phyloP scores from a whole-genome alignment of 2,329 filamentous ascomycete genomes.

The Alternaria sp. region DNA sequence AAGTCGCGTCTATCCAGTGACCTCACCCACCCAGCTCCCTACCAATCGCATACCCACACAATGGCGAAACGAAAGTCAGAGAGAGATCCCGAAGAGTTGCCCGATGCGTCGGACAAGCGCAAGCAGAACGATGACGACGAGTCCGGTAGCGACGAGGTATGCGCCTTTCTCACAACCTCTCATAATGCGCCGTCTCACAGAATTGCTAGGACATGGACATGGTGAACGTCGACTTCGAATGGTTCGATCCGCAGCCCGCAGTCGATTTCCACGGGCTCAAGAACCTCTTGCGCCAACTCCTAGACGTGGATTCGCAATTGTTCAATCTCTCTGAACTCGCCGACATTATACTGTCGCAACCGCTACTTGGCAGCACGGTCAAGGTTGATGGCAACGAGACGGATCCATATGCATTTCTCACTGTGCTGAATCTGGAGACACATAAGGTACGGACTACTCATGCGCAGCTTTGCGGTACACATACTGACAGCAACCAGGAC shows the following conservation, averaged over 20 bases:
- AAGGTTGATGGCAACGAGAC: conserved; percentile 96
- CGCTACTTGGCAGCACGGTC: conserved; percentile 88
- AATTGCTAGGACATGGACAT: conserved; percentile 78
- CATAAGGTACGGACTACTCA: conserved; percentile 60
- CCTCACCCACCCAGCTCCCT: neutral
- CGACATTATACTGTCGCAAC: conserved; percentile 86
- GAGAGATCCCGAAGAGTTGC: conserved; percentile 44
- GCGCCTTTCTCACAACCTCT: conserved; percentile 13
- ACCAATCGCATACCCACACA: conserved; percentile 10
- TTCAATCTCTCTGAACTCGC: conserved; percentile 88
- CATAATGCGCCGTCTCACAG: conserved; percentile 15
- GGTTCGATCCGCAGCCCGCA: conserved; percentile 91
- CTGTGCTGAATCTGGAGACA: conserved; percentile 80
- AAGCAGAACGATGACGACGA: conserved; percentile 43
- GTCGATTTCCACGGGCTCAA: conserved; percentile 97
- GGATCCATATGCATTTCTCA: conserved; percentile 92
- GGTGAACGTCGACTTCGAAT: conserved; percentile 96
- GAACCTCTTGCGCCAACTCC: conserved; percentile 84
- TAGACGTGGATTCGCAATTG: conserved; percentile 84
- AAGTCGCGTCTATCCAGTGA: conserved; percentile 8
- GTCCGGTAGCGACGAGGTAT: conserved; percentile 49
- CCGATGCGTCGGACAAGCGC: conserved; percentile 42
- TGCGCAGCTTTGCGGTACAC: neutral
- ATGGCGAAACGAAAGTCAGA: conserved; percentile 48
- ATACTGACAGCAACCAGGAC: conserved; percentile 52